Evolutionary conservation across 306 rosid genomes (phyloP).

Genomic region (Vicia sativa): DNA sequence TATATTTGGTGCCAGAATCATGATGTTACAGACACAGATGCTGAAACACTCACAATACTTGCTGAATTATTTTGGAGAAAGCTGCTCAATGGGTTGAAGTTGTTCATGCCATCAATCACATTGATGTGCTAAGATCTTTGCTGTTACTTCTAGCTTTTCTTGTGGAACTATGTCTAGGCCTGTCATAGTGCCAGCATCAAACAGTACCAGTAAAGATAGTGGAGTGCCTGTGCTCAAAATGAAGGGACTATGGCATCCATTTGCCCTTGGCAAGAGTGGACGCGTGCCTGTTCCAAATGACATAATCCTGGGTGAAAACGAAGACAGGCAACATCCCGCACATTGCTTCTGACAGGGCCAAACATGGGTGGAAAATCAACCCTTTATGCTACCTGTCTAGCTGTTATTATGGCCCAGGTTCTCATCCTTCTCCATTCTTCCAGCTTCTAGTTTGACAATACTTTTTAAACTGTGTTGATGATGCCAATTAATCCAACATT

Average conservation of each 20-base stretch:
- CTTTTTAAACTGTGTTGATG: conserved; percentile 16
- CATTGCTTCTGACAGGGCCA: conserved; percentile 90
- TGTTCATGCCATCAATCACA: conserved; percentile 74
- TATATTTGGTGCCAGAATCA: conserved; percentile 70
- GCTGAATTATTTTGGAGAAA: conserved; percentile 80
- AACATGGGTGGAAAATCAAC: conserved; percentile 99
- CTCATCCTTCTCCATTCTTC: conserved; percentile 26
- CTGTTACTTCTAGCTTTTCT: conserved; percentile 65
- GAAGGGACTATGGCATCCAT: conserved; percentile 95
- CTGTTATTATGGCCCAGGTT: conserved; percentile 96
- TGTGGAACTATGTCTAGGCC: conserved; percentile 89
- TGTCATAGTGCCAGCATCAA: conserved; percentile 55
- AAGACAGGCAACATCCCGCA: conserved; percentile 55
- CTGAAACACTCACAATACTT: conserved; percentile 75
- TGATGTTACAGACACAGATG: conserved; percentile 70
- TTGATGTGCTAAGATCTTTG: conserved; percentile 89
- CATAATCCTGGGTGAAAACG: conserved; percentile 73
- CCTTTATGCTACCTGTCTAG: conserved; percentile 85
- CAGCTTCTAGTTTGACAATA: conserved; percentile 12
- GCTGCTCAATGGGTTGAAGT: conserved; percentile 70
- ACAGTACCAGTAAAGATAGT: conserved; percentile 42
- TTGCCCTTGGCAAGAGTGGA: conserved; percentile 80
- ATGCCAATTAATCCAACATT: conserved; percentile 17
- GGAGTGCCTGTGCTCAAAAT: conserved; percentile 60
- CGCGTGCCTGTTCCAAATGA: conserved; percentile 82